These are phyloP conservation scores for Aspergillus fumigatus DNA, from an alignment of 2,329 filamentous ascomycete species.

Conservation along the genomic window DNA sequence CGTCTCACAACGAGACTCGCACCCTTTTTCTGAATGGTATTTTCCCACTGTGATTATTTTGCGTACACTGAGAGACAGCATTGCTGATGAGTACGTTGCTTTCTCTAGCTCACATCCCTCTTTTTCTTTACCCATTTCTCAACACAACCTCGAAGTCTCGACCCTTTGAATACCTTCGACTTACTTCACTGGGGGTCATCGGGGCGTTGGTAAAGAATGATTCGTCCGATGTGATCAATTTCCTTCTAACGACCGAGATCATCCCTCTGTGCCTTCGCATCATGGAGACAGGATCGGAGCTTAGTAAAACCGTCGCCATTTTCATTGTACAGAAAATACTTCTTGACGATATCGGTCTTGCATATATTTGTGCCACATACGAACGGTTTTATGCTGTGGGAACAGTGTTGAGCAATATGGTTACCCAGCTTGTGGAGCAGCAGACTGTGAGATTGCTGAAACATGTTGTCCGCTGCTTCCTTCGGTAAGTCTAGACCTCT, in stretches of 20 bases:
- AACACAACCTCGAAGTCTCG: conserved; percentile 98
- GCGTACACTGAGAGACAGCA: background rate
- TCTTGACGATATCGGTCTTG: conserved; percentile 90
- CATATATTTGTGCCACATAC: conserved; percentile 98
- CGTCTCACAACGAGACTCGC: conserved; percentile 93
- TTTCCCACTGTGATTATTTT: conserved; percentile 9
- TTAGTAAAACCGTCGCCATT: conserved; percentile 98
- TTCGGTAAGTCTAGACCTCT: conserved; percentile 61
- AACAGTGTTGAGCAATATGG: conserved; percentile 97
- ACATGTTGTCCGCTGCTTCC: conserved; percentile 95
- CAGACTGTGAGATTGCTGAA: conserved; percentile 94
- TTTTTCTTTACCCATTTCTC: conserved; percentile 96
- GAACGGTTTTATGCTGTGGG: conserved; percentile 98
- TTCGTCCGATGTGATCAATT: conserved; percentile 97
- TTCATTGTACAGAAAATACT: conserved; percentile 99
- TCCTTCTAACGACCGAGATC: conserved; percentile 95
- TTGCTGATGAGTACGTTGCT: conserved; percentile 8
- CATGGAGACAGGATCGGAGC: conserved; percentile 97
- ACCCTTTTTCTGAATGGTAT: conserved; percentile 88
- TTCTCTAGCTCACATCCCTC: conserved; percentile 79
- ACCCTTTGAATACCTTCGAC: conserved; percentile 92
- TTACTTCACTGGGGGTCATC: conserved; percentile 94
- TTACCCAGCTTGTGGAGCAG: conserved; percentile 93
- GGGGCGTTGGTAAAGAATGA: conserved; percentile 98
- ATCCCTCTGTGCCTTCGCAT: conserved; percentile 96